These are phyloP conservation scores for Aspergillus asperescens DNA, from an alignment of 495 filamentous ascomycete genomes.

Conservation along the genomic window DNA sequence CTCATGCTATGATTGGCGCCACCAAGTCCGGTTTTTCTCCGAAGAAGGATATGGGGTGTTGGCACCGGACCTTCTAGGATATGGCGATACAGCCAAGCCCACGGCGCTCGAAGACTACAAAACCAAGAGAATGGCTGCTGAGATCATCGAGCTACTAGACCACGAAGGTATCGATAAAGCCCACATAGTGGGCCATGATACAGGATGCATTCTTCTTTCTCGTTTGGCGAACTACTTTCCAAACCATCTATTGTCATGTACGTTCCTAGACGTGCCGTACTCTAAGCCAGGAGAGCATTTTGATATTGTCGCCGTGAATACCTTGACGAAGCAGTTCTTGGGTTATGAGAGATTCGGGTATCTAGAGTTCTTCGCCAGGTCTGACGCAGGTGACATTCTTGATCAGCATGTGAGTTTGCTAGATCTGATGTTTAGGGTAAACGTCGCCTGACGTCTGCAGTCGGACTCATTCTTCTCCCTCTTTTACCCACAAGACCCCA, in stretches of 20 bases:
- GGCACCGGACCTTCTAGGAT: slow-evolving; percentile 47
- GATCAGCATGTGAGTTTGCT: slow-evolving; percentile 23
- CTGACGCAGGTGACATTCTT: slow-evolving; percentile 20
- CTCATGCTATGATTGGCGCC: slow-evolving; percentile 41
- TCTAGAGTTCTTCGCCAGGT: slow-evolving; percentile 22
- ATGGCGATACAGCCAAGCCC: slow-evolving; percentile 42
- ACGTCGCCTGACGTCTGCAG: slow-evolving; percentile 9
- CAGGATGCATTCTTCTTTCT: slow-evolving; percentile 26
- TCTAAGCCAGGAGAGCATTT: slow-evolving; percentile 19
- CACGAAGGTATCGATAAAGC: slow-evolving; percentile 12
- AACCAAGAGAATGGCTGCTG: slow-evolving; percentile 27
- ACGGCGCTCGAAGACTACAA: slow-evolving; percentile 25
- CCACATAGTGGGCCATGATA: slow-evolving; percentile 26
- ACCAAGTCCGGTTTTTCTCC: slow-evolving; percentile 33
- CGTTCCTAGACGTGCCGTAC: slow-evolving; percentile 27
- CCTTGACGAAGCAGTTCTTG: slow-evolving; percentile 17
- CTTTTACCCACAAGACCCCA: slow-evolving; percentile 22
- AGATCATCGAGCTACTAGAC: slow-evolving; percentile 37
- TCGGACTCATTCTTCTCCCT: slow-evolving; percentile 23
- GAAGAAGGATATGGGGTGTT: slow-evolving; percentile 40
- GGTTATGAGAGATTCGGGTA: slow-evolving; percentile 29
- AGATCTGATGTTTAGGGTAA: not conserved
- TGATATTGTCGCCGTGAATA: slow-evolving; percentile 23
- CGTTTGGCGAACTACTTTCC: slow-evolving; percentile 28
- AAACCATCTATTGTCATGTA: slow-evolving; percentile 17